Evolutionary conservation across 768 basidiomycete species (phyloP), one percentile per base, ranked within the genome.

Genomic region (Suillus brevipes): DNA sequence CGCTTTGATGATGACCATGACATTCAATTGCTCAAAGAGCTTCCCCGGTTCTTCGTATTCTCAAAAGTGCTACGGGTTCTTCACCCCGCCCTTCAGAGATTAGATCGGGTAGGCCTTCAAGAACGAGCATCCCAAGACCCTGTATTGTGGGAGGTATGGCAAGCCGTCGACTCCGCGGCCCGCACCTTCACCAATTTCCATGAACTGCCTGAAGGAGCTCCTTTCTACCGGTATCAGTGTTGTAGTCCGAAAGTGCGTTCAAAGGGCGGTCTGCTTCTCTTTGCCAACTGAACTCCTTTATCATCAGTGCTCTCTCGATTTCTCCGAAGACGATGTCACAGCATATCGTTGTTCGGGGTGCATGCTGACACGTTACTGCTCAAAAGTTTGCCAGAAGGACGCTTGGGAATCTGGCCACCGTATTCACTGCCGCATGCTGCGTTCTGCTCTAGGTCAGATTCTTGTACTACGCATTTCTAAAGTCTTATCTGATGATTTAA

Each of bases 1-100:
- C 62, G 62, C 57, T 59, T 59, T 42, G 58, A 60, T 6, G 53
- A 63, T 59, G 56, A 63, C 57, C 38, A 60, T 12, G 62, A 63
- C 37, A 40, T 63, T 25, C 53, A 64, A 20, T 36, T 64, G 23
- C 40, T 64, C 25, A 64, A 64, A 34, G 62, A 64, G 10, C 53
- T 38, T 31, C 43, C 52, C 9, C 36, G 38, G 36, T 66, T 37
- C 60, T 49, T 60, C 36, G 56, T 38, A 4, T 60, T 43, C 52
- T 34, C 34, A 45, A 59, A 56, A 63, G 62, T 63, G 37, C 37
- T 63, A 23, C 53, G 37, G 8, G 23, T 37, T 61, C 62, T 63
- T 59, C 28, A 38, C 16, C 50, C 50, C 8, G 50, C 62, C 37
- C 52, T 63, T 31, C 37, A 60, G 23, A 63, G 62, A 59, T 6